A percentile compares a stretch with the other conserved stretches of the same genome.
Conservation (phyloP, 768 basidiomycete species). For the Hemileccinum rubropunctum region DNA sequence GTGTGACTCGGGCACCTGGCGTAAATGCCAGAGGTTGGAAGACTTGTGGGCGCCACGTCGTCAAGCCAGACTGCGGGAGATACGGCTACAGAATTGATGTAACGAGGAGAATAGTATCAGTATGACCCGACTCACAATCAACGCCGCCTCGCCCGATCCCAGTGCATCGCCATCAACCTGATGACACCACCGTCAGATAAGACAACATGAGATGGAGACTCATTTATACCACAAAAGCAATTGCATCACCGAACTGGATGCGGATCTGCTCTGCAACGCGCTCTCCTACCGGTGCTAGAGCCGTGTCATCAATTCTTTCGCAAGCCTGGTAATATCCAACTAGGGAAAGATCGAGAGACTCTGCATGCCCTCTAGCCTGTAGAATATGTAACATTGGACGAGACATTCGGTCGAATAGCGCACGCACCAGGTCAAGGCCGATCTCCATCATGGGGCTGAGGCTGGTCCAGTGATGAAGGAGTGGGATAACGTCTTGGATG, state of each 20-base stretch:
- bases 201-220: neutral
- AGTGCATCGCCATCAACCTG: conserved; percentile 64
- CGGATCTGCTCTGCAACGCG: conserved; percentile 56
- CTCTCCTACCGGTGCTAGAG: conserved; percentile 65
- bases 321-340: conserved; percentile 80
- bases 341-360: conserved; percentile 46
- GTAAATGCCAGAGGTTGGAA: conserved; percentile 42
- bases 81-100: conserved; percentile 45
- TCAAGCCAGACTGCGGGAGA: conserved; percentile 36
- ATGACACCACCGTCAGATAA: conserved; percentile 4
- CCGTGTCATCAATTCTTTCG: conserved; percentile 57
- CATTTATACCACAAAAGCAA: conserved; percentile 66
- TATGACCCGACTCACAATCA: conserved; percentile 47
- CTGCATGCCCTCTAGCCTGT: conserved; percentile 62
- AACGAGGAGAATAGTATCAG: neutral
- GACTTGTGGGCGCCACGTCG: conserved; percentile 48
- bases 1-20: conserved; percentile 42
- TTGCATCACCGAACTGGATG: conserved; percentile 51
- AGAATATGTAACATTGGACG: neutral
- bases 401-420: neutral
- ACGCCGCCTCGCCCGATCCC: conserved; percentile 48
- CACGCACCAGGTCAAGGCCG: conserved; percentile 69
- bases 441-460: conserved; percentile 86
- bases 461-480: conserved; percentile 83
- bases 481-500: conserved; percentile 67